Evolutionary conservation across 1,139 yeast genomes (phyloP), one percentile per base, ranked within the genome.

Genomic region (Suhomyces taliae): DNA sequence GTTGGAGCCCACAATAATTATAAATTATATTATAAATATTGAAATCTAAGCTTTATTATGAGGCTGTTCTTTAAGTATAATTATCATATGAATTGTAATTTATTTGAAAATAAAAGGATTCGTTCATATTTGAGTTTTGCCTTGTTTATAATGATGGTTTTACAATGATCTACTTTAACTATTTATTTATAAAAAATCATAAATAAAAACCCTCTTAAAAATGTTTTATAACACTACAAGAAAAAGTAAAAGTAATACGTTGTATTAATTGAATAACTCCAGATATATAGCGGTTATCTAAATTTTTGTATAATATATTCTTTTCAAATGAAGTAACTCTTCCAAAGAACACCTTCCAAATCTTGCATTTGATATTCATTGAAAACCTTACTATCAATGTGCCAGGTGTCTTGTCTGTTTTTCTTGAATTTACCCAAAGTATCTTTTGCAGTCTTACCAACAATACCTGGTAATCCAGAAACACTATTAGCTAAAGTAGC

Each of bases 381-480:
- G 64, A 95, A 95, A 7, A 82, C 83, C 57, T 76, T 76, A 50
- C 88, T 80, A 64, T 95, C 99, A 53, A 90, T 79, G 57, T 88
- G 96, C 99, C 99, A 95, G 0, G 97, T 90, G 61, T 95, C 99
- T 49, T 91, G 96, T 56, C 99, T 81, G 6, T 90, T 85, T 70
- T 90, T 91, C 64, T 91, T 93, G 69, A 93, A 95, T 53, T 83
- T 86, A 49, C 96, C 86, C 43, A 95, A 75, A 1, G 83, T 79
- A 32, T 85, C 83, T 66, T 93, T 93, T 7, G 96, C 96, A 1
- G 97, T 81, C 52, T 85, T 82, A 1, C 97, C 97, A 34, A 89
- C 83, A 48, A 85, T 68, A 4, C 97, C 97, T 7, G 84, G 82
- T 32, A 85, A 78, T 7, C 84, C 81, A 6, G 89, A 81, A 8